Evolutionary conservation across 192 early-diverging fungal genomes (phyloP).

Genomic region (Tieghemiomyces parasiticus): DNA sequence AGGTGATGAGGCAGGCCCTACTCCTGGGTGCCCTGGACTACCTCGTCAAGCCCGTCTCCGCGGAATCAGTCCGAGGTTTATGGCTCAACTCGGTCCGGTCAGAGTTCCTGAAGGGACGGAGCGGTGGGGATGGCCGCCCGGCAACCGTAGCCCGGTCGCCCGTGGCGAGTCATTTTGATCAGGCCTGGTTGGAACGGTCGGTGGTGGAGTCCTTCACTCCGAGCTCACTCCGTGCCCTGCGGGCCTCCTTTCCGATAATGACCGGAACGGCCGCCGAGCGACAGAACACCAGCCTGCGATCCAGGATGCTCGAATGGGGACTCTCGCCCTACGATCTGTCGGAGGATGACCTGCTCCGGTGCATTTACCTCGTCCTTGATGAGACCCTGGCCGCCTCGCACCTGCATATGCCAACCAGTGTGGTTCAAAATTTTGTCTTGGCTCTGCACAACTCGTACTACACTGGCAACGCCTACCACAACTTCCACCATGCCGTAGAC

Average conservation of each 20-base stretch:
- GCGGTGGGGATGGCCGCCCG: conserved; percentile 8
- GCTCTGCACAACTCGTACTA: conserved; percentile 38
- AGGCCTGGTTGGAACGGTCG: conserved; percentile 1
- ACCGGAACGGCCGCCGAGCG: background rate
- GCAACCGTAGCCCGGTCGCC: background rate
- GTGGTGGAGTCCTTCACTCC: conserved; percentile 7
- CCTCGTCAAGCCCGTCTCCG: conserved; percentile 33
- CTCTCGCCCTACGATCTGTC: conserved; percentile 51
- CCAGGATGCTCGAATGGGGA: conserved; percentile 44
- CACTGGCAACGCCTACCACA: conserved; percentile 78
- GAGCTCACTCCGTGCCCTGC: background rate
- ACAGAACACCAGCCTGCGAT: conserved; percentile 23
- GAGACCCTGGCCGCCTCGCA: conserved; percentile 41
- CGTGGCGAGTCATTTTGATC: background rate
- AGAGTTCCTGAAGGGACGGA: conserved; percentile 17
- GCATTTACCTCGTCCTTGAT: conserved; percentile 50
- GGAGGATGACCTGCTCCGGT: conserved; percentile 47
- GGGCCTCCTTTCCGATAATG: background rate
- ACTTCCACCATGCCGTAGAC: conserved; percentile 89
- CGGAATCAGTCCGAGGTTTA: conserved; percentile 27
- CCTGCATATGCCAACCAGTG: conserved; percentile 37
- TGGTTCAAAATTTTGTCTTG: conserved; percentile 28
- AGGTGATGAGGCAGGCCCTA: conserved; percentile 29
- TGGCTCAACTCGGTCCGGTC: conserved; percentile 32
- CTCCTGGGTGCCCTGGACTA: conserved; percentile 30